These are phyloP conservation scores for Neurospora cerealis DNA, from an alignment of 495 filamentous ascomycete species.

Conservation along the genomic window DNA sequence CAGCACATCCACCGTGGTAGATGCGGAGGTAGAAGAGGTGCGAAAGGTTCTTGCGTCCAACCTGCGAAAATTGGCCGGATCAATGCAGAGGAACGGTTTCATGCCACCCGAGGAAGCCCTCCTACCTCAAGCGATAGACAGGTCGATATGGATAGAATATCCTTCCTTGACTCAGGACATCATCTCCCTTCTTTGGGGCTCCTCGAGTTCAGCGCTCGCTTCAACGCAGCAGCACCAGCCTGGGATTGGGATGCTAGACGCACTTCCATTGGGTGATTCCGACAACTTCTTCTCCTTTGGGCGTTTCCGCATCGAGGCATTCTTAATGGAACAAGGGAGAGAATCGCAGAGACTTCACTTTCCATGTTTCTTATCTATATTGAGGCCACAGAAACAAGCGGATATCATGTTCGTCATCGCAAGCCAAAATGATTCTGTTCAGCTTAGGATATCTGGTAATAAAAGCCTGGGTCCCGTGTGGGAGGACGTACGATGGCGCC, in stretches of 20 bases:
- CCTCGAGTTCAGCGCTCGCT: conserved; percentile 37
- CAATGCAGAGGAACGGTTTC: conserved; percentile 72
- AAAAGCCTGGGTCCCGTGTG: conserved; percentile 60
- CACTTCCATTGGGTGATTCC: conserved; percentile 66
- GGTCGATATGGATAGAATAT: conserved; percentile 65
- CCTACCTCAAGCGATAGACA: conserved; percentile 57
- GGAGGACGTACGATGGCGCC: conserved; percentile 70
- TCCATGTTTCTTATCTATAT: conserved; percentile 61
- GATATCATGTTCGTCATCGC: conserved; percentile 58
- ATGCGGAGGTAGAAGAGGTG: conserved; percentile 35
- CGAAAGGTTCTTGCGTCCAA: conserved; percentile 49
- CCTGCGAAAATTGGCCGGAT: conserved; percentile 62
- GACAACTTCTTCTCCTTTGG: conserved; percentile 60
- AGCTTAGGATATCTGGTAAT: conserved; percentile 60
- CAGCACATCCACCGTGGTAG: conserved; percentile 21
- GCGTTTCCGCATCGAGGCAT: conserved; percentile 59
- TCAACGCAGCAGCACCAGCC: conserved; percentile 20
- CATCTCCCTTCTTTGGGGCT: conserved; percentile 52
- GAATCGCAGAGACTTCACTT: conserved; percentile 54
- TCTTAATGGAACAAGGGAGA: conserved; percentile 55
- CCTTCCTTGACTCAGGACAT: conserved; percentile 60
- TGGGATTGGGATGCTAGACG: conserved; percentile 45
- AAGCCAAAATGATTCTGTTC: conserved; percentile 66
- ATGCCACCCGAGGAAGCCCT: conserved; percentile 55
- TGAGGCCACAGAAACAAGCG: conserved; percentile 56